These are phyloP conservation scores for Solidago caesia DNA, from an alignment of 129 eudicot species.

Conservation along the genomic window DNA sequence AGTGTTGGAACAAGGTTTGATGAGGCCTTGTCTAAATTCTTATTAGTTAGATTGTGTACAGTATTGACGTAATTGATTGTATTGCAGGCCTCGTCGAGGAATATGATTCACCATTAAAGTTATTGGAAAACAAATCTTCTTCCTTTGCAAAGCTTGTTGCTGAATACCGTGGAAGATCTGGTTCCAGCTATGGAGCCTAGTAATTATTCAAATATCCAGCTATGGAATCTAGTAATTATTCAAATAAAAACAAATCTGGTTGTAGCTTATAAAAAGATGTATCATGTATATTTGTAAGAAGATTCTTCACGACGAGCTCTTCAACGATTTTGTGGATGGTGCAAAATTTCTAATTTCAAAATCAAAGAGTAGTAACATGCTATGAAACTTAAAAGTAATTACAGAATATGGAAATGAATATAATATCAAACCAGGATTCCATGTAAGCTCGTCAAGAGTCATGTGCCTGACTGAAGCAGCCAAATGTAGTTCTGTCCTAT, in stretches of 20 bases:
- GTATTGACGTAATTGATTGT: background rate
- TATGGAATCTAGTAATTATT: background rate
- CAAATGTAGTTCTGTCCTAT: constrained; percentile 36
- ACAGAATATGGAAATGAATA: background rate
- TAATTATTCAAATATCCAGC: background rate
- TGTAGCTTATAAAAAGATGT: background rate
- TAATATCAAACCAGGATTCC: constrained; percentile 44
- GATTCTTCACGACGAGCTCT: background rate
- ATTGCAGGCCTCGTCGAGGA: constrained; percentile 70
- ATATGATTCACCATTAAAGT: constrained; percentile 62
- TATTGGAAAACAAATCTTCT: constrained; percentile 65
- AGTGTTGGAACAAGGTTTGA: constrained; percentile 60
- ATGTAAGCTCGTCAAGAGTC: constrained; percentile 41
- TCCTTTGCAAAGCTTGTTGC: constrained; percentile 82
- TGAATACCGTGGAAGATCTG: constrained; percentile 71
- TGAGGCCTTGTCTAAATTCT: background rate
- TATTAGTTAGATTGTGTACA: background rate
- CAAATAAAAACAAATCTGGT: background rate
- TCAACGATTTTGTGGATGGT: background rate
- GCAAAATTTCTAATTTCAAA: background rate
- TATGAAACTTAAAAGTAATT: background rate
- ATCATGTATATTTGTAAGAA: background rate
- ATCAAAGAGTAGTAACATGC: constrained; percentile 1
- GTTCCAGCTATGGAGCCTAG: constrained; percentile 41
- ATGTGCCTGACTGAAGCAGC: constrained; percentile 38